phyloP scores from a whole-genome alignment of 257 asterid genomes.

The Fraxinus quadrangulata region DNA sequence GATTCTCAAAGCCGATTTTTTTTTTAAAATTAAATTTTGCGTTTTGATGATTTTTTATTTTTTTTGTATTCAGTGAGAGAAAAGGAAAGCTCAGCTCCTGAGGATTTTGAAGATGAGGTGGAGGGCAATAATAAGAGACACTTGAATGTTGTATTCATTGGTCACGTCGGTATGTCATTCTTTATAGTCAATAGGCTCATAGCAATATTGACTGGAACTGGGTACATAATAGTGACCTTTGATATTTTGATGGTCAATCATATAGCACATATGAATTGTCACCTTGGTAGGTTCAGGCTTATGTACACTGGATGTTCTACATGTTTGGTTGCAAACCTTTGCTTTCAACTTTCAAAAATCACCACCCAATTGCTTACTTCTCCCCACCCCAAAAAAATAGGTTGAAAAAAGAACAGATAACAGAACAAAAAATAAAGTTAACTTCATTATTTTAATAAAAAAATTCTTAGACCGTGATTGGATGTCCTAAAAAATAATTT shows the following conservation, averaged over 20 bases:
- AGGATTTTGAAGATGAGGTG: slow-evolving; percentile 46
- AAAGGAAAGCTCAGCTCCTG: slow-evolving; percentile 45
- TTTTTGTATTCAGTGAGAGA: slow-evolving; percentile 41
- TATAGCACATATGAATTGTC: neutral
- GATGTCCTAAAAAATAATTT: neutral
- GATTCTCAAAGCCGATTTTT: neutral
- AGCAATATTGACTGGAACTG: neutral
- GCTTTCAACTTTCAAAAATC: neutral
- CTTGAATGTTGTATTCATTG: slow-evolving; percentile 92
- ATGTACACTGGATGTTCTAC: neutral
- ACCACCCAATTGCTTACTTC: slow-evolving; percentile 1
- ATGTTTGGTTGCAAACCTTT: neutral
- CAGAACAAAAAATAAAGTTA: neutral
- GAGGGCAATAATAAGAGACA: slow-evolving; percentile 68
- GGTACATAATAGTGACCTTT: neutral
- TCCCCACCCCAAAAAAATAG: neutral
- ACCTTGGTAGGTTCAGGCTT: neutral
- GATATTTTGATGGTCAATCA: neutral
- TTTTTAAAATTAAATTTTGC: neutral
- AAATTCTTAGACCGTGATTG: neutral
- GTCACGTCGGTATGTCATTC: slow-evolving; percentile 79
- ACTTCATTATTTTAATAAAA: neutral
- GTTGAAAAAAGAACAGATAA: neutral
- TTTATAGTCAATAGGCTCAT: neutral
- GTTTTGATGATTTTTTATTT: slow-evolving; percentile 18